Evolutionary conservation across 2,329 filamentous ascomycete genomes (phyloP), one percentile per base, ranked within the genome.

Genomic region (Cryphonectria carpinicola): DNA sequence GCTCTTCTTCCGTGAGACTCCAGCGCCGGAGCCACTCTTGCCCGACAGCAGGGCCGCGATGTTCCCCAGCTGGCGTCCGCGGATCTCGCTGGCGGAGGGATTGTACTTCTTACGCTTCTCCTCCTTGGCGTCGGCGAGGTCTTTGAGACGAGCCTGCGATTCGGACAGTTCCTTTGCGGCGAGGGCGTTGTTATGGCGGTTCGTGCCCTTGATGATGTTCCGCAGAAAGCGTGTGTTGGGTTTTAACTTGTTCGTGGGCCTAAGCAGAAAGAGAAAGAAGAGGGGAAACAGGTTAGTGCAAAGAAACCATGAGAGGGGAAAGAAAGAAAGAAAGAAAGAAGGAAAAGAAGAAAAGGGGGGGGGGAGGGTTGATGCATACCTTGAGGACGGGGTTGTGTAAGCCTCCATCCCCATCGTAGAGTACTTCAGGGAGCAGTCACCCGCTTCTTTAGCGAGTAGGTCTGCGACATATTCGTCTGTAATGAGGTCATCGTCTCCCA

Each of bases 221-320:
- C 90, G 90, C 58, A 99, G 83, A 78, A 98, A 98, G 46, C 92
- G 88, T 0, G 93, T 98, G 77, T 99, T 98, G 3, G 95, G 95
- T 79, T 95, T 98, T 0, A 93, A 93, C 73, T 90, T 88, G 75
- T 88, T 87, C 62, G 87, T 81, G 70, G 90, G 88, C 77, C 89
- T 94, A 80, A 19, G 32, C 65, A 60, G 61, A 32, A 32, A 58
- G 46, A 10, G 17, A 49, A 54, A 28, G 25, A 32, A 32, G 13
- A 58, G 28, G 10, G 39, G 14, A 5, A 28, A 14, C 8, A 17
- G 3, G 14, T 64, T 39, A 64, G 37, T 32, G 61, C 65, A n/a
- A n/a, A 35, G 66, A 69, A 73, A 71, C 32, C 32, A 72, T 70
- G 56, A 37, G 68, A 58, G 22, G 22, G 28, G 71, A 67, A 71